phyloP scores from a whole-genome alignment of 2,329 filamentous ascomycete genomes.

The Colletotrichum sp. region DNA sequence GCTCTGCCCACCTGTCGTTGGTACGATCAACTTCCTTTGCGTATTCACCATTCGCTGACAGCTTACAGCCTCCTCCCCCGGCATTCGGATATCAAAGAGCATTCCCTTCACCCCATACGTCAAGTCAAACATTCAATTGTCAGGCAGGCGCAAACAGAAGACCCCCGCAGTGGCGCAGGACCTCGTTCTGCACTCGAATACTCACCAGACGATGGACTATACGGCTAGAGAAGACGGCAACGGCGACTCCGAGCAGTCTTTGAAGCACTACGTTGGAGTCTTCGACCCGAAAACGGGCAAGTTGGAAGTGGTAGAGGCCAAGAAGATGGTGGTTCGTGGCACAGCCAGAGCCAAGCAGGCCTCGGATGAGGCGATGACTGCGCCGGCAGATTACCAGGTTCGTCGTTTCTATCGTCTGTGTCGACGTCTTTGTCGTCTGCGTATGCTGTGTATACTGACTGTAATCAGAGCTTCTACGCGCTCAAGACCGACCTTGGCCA shows the following conservation, averaged over 20 bases:
- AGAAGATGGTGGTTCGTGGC: conserved; percentile 66
- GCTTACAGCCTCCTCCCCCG: conserved; percentile 31
- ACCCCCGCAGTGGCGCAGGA: conserved; percentile 43
- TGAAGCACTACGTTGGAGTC: conserved; percentile 69
- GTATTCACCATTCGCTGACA: not conserved
- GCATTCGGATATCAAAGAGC: conserved; percentile 37
- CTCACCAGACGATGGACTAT: conserved; percentile 63
- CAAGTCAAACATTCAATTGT: conserved; percentile 36
- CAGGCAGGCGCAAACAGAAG: conserved; percentile 44
- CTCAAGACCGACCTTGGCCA: conserved; percentile 73
- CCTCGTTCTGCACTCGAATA: conserved; percentile 61
- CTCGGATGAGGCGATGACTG: conserved; percentile 48
- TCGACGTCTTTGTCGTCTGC: not conserved
- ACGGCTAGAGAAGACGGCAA: conserved; percentile 56
- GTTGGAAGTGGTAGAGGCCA: conserved; percentile 65
- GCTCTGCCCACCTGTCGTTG: conserved; percentile 57
- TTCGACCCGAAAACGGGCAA: conserved; percentile 65
- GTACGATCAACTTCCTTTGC: conserved; percentile 36
- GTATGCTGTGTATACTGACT: not conserved
- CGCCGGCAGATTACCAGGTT: conserved; percentile 22
- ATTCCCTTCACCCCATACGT: conserved; percentile 54
- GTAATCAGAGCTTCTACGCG: conserved; percentile 57
- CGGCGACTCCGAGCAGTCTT: conserved; percentile 31
- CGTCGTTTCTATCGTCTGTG: not conserved
- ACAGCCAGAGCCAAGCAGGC: conserved; percentile 60